Conservation (phyloP, 2,329 filamentous ascomycete genomes). For the Daldinia sp. region DNA sequence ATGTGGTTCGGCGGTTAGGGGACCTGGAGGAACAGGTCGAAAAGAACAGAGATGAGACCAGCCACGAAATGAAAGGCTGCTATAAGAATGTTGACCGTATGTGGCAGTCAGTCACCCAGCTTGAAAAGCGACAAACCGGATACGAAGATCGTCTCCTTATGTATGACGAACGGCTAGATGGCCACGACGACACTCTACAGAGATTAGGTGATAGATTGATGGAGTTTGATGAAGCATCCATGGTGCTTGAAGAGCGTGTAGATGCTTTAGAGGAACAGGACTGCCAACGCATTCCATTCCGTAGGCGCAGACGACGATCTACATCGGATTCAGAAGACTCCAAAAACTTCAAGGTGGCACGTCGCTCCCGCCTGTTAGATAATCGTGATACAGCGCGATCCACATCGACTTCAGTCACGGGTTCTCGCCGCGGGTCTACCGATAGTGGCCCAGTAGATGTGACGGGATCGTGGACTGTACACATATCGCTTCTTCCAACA, state of each 20-base stretch:
- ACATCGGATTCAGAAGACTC: conserved; percentile 49
- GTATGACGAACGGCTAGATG: conserved; percentile 57
- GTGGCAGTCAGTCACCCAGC: conserved; percentile 64
- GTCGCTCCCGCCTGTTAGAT: conserved; percentile 15
- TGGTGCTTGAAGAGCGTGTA: conserved; percentile 67
- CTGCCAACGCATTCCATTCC: conserved; percentile 45
- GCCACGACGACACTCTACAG: conserved; percentile 58
- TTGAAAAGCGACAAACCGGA: conserved; percentile 56
- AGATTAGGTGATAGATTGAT: conserved; percentile 62
- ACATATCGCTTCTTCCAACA: conserved; percentile 69
- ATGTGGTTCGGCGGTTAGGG: conserved; percentile 60
- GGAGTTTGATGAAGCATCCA: conserved; percentile 63
- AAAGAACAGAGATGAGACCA: conserved; percentile 63
- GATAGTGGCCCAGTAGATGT: conserved; percentile 49
- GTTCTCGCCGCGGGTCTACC: conserved; percentile 42
- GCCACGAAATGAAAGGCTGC: conserved; percentile 65
- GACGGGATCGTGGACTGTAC: conserved; percentile 64
- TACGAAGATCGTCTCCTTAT: conserved; percentile 55
- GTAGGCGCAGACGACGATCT: conserved; percentile 46
- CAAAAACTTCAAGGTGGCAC: conserved; percentile 37
- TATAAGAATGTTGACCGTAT: conserved; percentile 67
- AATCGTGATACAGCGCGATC: conserved; percentile 22
- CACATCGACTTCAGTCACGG: conserved; percentile 35
- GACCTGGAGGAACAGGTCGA: conserved; percentile 67
- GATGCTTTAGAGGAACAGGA: conserved; percentile 61